These are phyloP conservation scores for Coniella vitis DNA, from an alignment of 2,329 filamentous ascomycete species.

Conservation along the genomic window DNA sequence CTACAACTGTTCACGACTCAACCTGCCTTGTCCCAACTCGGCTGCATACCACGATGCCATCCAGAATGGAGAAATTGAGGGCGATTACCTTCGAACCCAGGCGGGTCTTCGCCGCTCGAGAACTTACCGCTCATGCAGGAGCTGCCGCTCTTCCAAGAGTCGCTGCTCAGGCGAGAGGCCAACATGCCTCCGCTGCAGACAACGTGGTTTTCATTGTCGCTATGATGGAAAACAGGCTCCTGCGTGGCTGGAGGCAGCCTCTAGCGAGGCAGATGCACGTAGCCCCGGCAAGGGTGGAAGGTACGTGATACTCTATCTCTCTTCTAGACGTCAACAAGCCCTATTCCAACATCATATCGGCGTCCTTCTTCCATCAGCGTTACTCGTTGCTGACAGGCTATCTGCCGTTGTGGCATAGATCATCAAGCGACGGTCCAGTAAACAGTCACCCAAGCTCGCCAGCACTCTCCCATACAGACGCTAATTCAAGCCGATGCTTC, in stretches of 20 bases:
- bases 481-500: neutral
- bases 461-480: neutral
- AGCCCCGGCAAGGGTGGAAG: neutral
- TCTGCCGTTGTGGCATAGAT: neutral
- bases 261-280: neutral
- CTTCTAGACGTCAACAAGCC: too few species aligned
- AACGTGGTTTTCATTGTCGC: constrained; percentile 10
- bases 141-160: constrained; percentile 15
- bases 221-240: constrained; percentile 17
- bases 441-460: neutral
- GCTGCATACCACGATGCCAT: constrained; percentile 3
- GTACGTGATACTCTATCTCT: neutral
- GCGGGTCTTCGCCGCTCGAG: constrained; percentile 12
- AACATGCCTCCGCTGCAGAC: constrained; percentile 14
- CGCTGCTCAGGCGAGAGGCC: constrained; percentile 16
- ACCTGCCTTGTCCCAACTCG: constrained; percentile 14
- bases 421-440: neutral
- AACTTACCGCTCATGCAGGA: constrained; percentile 16
- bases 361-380: too few species aligned
- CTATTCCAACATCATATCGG: neutral
- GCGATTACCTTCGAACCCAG: constrained; percentile 11
- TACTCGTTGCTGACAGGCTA: too few species aligned
- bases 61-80: neutral
- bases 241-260: constrained; percentile 15
- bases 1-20: constrained; percentile 13